These are phyloP conservation scores for Alternaria sp. DNA, from an alignment of 2,329 filamentous ascomycete genomes.

Conservation along the genomic window DNA sequence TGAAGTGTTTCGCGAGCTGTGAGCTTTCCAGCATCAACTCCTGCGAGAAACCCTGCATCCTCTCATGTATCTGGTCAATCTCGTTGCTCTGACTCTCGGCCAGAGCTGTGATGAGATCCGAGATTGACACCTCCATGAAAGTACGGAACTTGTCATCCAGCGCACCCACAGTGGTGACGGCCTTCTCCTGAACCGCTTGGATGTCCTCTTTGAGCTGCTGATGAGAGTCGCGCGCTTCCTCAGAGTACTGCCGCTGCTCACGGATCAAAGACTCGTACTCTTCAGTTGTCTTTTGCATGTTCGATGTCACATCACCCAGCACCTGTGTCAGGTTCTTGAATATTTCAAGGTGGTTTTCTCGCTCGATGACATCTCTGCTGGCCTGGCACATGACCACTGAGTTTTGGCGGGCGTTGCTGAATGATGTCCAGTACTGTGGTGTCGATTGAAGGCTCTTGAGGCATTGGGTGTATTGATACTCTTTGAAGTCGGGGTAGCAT, in stretches of 20 bases:
- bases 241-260: conserved; percentile 31
- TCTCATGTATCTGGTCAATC: conserved; percentile 19
- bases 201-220: conserved; percentile 22
- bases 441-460: conserved; percentile 60
- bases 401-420: conserved; percentile 67
- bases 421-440: conserved; percentile 68
- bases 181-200: conserved; percentile 26
- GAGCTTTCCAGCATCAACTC: conserved; percentile 27
- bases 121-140: conserved; percentile 29
- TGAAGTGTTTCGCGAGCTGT: conserved; percentile 19
- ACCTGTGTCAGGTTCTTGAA: conserved; percentile 44
- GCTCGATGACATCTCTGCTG: conserved; percentile 64
- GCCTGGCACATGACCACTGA: conserved; percentile 68
- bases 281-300: conserved; percentile 28
- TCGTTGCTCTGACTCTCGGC: conserved; percentile 23
- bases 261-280: conserved; percentile 31
- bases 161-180: conserved; percentile 20
- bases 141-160: conserved; percentile 27
- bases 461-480: conserved; percentile 56
- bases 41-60: conserved; percentile 28
- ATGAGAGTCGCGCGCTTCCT: conserved; percentile 30
- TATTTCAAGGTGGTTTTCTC: conserved; percentile 50
- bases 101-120: conserved; percentile 23
- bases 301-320: conserved; percentile 28
- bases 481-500: conserved; percentile 45